phyloP scores from a whole-genome alignment of 2,329 filamentous ascomycete species.

The Arthrobotrys conoides region DNA sequence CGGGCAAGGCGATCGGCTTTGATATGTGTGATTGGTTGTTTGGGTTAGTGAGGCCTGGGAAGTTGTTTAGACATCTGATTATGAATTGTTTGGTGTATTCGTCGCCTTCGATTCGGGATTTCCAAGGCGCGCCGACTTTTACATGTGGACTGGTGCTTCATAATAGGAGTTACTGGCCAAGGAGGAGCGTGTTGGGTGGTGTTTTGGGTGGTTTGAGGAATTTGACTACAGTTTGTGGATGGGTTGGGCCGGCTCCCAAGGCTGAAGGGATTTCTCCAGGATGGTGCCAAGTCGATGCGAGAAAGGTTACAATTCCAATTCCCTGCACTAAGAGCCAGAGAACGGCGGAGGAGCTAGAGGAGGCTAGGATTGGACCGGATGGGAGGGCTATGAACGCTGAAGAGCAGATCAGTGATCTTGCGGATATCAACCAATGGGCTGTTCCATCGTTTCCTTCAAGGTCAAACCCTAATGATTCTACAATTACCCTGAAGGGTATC shows the following conservation, averaged over 20 bases:
- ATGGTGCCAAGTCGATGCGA: conserved; percentile 56
- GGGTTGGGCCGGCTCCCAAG: conserved; percentile 56
- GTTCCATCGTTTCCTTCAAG: conserved; percentile 44
- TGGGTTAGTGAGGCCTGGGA: conserved; percentile 56
- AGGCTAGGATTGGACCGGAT: conserved; percentile 49
- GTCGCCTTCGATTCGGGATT: conserved; percentile 51
- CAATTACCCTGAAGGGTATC: conserved; percentile 45
- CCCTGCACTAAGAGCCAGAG: conserved; percentile 57
- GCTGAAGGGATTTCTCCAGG: conserved; percentile 42
- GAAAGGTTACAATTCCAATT: conserved; percentile 55
- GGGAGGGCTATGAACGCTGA: conserved; percentile 55
- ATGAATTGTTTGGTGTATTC: conserved; percentile 58
- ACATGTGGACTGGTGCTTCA: conserved; percentile 48
- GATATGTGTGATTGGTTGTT: conserved; percentile 60
- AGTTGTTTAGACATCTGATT: conserved; percentile 54
- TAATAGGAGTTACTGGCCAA: conserved; percentile 58
- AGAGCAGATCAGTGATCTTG: conserved; percentile 58
- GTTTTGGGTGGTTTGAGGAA: conserved; percentile 58
- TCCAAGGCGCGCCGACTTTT: conserved; percentile 51
- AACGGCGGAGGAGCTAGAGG: conserved; percentile 57
- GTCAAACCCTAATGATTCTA: conserved; percentile 39
- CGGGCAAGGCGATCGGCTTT: conserved; percentile 53
- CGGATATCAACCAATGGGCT: conserved; percentile 57
- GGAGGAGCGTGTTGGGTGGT: conserved; percentile 45
- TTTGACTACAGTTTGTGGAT: conserved; percentile 49